Evolutionary conservation across 2,329 filamentous ascomycete genomes (phyloP).

Genomic region (Xylaria digitata): DNA sequence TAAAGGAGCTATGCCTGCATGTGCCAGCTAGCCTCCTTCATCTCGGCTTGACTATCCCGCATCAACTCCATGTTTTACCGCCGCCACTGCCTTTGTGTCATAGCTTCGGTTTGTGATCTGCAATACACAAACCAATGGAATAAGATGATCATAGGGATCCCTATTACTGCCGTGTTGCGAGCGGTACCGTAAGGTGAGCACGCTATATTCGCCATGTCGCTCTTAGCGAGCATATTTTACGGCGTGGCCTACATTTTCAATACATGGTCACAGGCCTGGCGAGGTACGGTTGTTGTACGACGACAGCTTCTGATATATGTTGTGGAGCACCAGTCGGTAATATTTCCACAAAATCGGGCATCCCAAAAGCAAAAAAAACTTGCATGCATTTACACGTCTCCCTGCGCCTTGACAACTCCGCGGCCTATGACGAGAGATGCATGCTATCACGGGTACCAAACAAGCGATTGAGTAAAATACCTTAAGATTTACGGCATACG

Average conservation of each 20-base stretch:
- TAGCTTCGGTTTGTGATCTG: neutral
- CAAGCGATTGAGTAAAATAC: neutral
- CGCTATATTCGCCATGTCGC: neutral
- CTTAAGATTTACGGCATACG: neutral
- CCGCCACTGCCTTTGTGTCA: too few species aligned
- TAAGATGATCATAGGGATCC: neutral
- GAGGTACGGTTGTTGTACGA: neutral
- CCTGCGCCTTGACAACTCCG: conserved; percentile 25
- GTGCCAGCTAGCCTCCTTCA: conserved; percentile 19
- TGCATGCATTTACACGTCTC: neutral
- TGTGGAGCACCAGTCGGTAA: conserved; percentile 36
- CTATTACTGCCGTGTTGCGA: neutral
- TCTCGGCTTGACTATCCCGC: neutral
- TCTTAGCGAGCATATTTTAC: neutral
- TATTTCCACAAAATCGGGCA: conserved; percentile 34
- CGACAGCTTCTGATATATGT: conserved; percentile 26
- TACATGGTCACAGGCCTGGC: too few species aligned
- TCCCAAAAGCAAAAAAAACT: conserved; percentile 18
- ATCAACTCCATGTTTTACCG: neutral
- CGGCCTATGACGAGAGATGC: conserved; percentile 16
- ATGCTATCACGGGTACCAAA: neutral
- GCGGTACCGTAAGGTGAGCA: neutral
- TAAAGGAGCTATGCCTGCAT: conserved; percentile 17
- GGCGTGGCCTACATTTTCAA: too few species aligned
- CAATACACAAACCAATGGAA: neutral